Base-by-base conservation (phyloP, 2,329 filamentous ascomycete genomes). In the Monosporascus sp. region DNA sequence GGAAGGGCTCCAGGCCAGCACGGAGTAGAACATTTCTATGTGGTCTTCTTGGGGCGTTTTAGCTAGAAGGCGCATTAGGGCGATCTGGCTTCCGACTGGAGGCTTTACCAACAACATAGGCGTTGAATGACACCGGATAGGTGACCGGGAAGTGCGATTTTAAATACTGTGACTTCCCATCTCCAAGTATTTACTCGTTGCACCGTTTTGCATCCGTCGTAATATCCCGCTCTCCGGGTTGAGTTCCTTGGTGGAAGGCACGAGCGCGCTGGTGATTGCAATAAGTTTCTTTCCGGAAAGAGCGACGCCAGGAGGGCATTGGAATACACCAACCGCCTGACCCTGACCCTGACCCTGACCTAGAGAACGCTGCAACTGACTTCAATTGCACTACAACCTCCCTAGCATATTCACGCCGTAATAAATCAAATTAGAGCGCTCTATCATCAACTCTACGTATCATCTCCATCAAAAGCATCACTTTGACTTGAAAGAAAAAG, bases 1-100 rank as follows among this genome's bases (percentile, higher is more conserved):
- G 54, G 84, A 84, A 62, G 76, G 76, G 0, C 70, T 80, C 14
- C 72, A 77, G 54, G 64, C 71, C 11, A 78, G 76, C 27, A 79
- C 76, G 0, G 77, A 81, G 60, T 61, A 59, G 38, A 73, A 56
- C 60, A 24, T 43, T 6, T 20, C 4, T 9, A 34, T 34, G 11
- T 34, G 31, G 31, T 5, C 31, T 34, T 14, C 31, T 14, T 14
- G 9, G 31, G 31, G 11, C 11, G 4, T 31, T 34, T 34, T 34
- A 34, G 31, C 31, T 34, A 34, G 31, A 14, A 34, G 31, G 11
- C 11, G 31, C 11, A 34, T 34, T 34, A 34, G 31, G 31, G 11
- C 11, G 31, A 34, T 11, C 31, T 43, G 19, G 19, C 22, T 43
- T 20, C 40, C 20, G 19, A 19, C 22, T 43, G 9, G 40, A 43